Conservation (phyloP, 1,139 yeast species). For the Yamadazyma epiphylla region DNA sequence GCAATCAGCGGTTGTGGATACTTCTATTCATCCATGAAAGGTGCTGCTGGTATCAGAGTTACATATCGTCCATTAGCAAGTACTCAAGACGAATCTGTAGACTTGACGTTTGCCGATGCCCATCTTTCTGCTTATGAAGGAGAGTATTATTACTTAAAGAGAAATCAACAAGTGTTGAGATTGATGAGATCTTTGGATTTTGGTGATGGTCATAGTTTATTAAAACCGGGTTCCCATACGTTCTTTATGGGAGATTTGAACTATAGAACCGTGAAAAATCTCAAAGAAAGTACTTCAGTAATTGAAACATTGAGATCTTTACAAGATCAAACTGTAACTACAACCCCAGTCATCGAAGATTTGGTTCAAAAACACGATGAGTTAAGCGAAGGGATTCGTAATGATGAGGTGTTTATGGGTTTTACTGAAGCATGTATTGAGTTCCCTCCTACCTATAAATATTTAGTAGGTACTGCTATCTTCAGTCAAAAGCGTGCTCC, state of each 20-base stretch:
- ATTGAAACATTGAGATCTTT: conserved; percentile 18
- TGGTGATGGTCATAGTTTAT: conserved; percentile 56
- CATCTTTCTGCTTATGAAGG: conserved; percentile 85
- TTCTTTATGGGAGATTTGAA: conserved; percentile 84
- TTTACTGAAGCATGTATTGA: conserved; percentile 59
- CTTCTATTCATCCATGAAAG: conserved; percentile 63
- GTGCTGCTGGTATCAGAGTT: conserved; percentile 64
- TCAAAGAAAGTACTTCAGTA: conserved; percentile 12
- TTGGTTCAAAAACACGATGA: conserved; percentile 53
- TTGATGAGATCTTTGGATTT: conserved; percentile 56
- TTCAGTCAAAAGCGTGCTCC: conserved; percentile 64
- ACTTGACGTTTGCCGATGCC: conserved; percentile 61
- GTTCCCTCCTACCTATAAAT: conserved; percentile 80
- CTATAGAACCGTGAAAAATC: conserved; percentile 53
- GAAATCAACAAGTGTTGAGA: conserved; percentile 51
- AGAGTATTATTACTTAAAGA: conserved; percentile 31
- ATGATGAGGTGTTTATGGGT: conserved; percentile 52
- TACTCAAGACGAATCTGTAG: conserved; percentile 14
- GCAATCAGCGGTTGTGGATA: conserved; percentile 53
- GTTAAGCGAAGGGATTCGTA: conserved; percentile 39
- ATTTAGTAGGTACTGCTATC: conserved; percentile 41
- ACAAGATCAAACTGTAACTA: conserved; percentile 20
- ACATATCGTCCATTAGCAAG: conserved; percentile 22
- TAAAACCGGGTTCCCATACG: conserved; percentile 54
- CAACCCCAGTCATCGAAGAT: conserved; percentile 14